phyloP scores from a whole-genome alignment of 2,329 filamentous ascomycete genomes.

The Colletotrichum spinosum region DNA sequence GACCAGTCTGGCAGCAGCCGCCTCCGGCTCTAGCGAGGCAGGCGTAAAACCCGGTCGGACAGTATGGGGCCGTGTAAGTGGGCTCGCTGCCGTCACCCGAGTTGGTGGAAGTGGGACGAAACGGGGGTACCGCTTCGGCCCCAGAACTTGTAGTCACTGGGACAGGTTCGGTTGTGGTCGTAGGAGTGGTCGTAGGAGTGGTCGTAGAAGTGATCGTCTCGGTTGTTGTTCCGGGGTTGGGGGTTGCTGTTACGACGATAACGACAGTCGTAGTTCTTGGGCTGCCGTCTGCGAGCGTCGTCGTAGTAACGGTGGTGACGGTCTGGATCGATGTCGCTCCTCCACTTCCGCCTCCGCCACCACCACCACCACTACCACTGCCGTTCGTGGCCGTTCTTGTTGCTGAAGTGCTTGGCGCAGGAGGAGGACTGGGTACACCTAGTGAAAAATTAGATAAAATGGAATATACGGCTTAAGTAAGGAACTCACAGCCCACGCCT shows the following conservation, averaged over 20 bases:
- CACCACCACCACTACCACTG: constrained; percentile 15
- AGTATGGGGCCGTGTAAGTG: constrained; percentile 54
- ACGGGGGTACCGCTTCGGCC: constrained; percentile 52
- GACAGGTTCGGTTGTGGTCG: constrained; percentile 48
- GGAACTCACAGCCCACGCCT: constrained; percentile 74
- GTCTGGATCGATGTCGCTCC: constrained; percentile 50
- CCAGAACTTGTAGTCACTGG: constrained; percentile 48
- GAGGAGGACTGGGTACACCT: constrained; percentile 50
- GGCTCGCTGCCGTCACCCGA: constrained; percentile 43
- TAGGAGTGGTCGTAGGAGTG: constrained; percentile 48
- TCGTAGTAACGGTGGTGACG: constrained; percentile 21
- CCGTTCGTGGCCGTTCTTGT: constrained; percentile 35
- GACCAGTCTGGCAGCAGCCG: constrained; percentile 86
- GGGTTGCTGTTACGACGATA: constrained; percentile 52
- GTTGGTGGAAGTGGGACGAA: constrained; percentile 58
- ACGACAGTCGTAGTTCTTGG: constrained; percentile 56
- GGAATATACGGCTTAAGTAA: neutral
- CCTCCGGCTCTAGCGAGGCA: constrained; percentile 88
- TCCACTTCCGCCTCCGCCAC: neutral
- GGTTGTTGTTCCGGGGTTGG: constrained; percentile 39
- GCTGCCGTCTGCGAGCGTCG: constrained; percentile 46
- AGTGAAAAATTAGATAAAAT: constrained; percentile 24
- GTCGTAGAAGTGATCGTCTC: constrained; percentile 51
- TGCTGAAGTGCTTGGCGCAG: constrained; percentile 39
- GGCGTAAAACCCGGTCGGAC: constrained; percentile 92